These are phyloP conservation scores for Diaporthe sp. DNA, from an alignment of 2,329 filamentous ascomycete genomes.

Conservation along the genomic window DNA sequence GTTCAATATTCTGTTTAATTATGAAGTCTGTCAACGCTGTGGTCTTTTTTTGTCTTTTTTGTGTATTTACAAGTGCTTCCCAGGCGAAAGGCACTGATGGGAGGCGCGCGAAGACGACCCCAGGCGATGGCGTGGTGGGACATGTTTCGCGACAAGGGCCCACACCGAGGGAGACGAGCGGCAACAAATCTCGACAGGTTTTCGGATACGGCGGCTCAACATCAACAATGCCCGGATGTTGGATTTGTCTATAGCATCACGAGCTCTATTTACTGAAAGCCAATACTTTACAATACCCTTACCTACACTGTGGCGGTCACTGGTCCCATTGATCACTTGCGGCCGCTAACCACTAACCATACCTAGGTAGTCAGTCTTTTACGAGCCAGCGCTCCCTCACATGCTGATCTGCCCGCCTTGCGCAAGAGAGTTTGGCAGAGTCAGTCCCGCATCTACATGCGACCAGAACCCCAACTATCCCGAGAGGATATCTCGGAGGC, in stretches of 20 bases:
- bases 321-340: not conserved
- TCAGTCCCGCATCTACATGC: constrained; percentile 16
- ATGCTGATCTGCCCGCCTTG: not conserved
- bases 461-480: not conserved
- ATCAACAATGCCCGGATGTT: constrained; percentile 38
- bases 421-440: constrained; percentile 20
- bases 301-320: not conserved
- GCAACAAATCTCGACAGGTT: constrained; percentile 42
- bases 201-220: constrained; percentile 40
- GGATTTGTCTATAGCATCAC: constrained; percentile 45
- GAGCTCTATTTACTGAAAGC: constrained; percentile 41
- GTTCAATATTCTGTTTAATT: constrained; percentile 68
- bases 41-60: constrained; percentile 36
- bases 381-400: not conserved
- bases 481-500: not conserved
- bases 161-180: constrained; percentile 39
- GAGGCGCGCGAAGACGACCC: constrained; percentile 28
- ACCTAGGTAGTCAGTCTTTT: not conserved
- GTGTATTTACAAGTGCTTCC: constrained; percentile 37
- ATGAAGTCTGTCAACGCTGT: constrained; percentile 42
- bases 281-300: constrained; percentile 37
- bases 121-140: constrained; percentile 34
- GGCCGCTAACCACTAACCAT: not conserved
- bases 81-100: constrained; percentile 37
- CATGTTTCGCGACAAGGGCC: constrained; percentile 32